Percentiles rank a stretch among this genome's conserved stretches.
Conservation (phyloP, 2,329 filamentous ascomycete species). For the Decorospora gaudefroyi region DNA sequence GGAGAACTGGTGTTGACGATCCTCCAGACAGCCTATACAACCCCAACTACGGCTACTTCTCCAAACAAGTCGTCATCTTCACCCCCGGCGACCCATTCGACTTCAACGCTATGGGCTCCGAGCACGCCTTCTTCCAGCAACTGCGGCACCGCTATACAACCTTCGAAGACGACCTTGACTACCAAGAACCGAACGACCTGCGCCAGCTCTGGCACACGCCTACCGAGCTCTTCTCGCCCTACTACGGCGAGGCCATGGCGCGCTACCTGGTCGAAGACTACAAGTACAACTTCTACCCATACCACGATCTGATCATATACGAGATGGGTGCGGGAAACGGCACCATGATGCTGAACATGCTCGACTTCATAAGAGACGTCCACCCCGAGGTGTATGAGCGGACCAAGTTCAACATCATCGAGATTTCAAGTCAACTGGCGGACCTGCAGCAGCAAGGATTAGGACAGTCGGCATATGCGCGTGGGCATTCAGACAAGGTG, state of each 20-base stretch:
- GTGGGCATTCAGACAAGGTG: slow-evolving; percentile 81
- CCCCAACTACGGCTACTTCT: slow-evolving; percentile 92
- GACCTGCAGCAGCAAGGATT: slow-evolving; percentile 75
- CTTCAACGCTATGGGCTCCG: slow-evolving; percentile 79
- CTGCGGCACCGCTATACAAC: slow-evolving; percentile 80
- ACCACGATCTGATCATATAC: slow-evolving; percentile 96
- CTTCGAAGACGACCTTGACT: slow-evolving; percentile 88
- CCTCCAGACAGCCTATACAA: slow-evolving; percentile 81
- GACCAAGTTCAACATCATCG: slow-evolving; percentile 93
- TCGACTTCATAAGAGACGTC: slow-evolving; percentile 89
- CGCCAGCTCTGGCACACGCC: slow-evolving; percentile 98
- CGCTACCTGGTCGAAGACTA: slow-evolving; percentile 95
- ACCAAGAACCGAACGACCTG: slow-evolving; percentile 69
- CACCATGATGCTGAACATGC: slow-evolving; percentile 96
- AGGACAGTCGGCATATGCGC: slow-evolving; percentile 65
- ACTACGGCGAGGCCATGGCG: slow-evolving; percentile 97
- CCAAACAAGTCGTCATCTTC: slow-evolving; percentile 96
- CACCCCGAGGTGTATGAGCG: slow-evolving; percentile 92
- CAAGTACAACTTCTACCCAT: slow-evolving; percentile 89
- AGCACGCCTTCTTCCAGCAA: slow-evolving; percentile 78
- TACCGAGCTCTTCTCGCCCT: slow-evolving; percentile 93
- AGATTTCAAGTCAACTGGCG: slow-evolving; percentile 85
- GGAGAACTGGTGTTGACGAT: not conserved
- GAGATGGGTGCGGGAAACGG: slow-evolving; percentile 98
- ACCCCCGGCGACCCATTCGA: slow-evolving; percentile 88